Evolutionary conservation across 495 filamentous ascomycete genomes (phyloP).

Genomic region (Ramalina intermedia): DNA sequence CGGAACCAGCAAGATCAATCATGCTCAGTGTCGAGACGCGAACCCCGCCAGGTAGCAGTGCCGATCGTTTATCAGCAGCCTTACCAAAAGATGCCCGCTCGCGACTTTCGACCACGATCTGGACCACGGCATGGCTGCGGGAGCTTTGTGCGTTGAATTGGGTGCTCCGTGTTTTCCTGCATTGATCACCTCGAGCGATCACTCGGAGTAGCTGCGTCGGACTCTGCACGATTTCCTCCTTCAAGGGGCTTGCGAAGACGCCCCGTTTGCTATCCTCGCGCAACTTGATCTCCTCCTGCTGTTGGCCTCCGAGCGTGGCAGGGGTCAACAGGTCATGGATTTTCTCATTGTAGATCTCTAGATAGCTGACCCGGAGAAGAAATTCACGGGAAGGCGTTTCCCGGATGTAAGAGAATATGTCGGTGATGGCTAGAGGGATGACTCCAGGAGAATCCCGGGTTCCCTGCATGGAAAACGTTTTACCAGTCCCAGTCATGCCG

Average conservation of each 20-base stretch:
- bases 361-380: constrained; percentile 87
- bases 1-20: constrained; percentile 93
- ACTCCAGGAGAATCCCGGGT: constrained; percentile 94
- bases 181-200: constrained; percentile 87
- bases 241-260: constrained; percentile 89
- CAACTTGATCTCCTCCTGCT: constrained; percentile 85
- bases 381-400: constrained; percentile 94
- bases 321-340: constrained; percentile 87
- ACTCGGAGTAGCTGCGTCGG: constrained; percentile 90
- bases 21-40: constrained; percentile 87
- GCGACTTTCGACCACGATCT: constrained; percentile 94
- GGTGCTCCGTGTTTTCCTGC: constrained; percentile 76
- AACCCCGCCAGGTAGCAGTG: constrained; percentile 74
- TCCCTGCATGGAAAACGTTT: constrained; percentile 98
- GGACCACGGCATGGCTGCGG: constrained; percentile 92
- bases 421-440: constrained; percentile 91
- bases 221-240: constrained; percentile 97
- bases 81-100: constrained; percentile 49
- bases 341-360: constrained; percentile 98
- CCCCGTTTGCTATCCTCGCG: constrained; percentile 91
- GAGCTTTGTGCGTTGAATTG: constrained; percentile 95
- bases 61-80: constrained; percentile 55
- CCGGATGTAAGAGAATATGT: constrained; percentile 97
- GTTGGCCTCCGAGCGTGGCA: constrained; percentile 34
- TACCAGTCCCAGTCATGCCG: constrained; percentile 97